Percentiles rank a stretch among this genome's conserved stretches.
phyloP scores from a whole-genome alignment of 2,329 filamentous ascomycete genomes.

The Harringtonia lauricola region DNA sequence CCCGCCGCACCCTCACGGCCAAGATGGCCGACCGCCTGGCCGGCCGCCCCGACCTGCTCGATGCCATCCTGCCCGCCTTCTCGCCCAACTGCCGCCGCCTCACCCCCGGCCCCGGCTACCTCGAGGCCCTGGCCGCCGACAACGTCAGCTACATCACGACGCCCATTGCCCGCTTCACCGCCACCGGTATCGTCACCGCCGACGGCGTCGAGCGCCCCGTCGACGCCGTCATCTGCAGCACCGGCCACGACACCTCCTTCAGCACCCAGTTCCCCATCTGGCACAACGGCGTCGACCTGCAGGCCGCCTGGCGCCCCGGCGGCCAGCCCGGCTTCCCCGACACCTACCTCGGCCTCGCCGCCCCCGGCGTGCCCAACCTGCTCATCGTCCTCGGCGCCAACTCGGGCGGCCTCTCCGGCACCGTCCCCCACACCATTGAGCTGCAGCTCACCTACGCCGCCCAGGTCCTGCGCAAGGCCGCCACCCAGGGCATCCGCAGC shows the following conservation, averaged over 20 bases:
- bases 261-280: constrained; percentile 50
- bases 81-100: constrained; percentile 53
- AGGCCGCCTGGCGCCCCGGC: constrained; percentile 37
- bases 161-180: constrained; percentile 46
- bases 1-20: too few species aligned
- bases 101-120: constrained; percentile 56
- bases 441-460: constrained; percentile 27
- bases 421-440: constrained; percentile 10
- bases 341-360: constrained; percentile 19
- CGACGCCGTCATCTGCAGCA: constrained; percentile 57
- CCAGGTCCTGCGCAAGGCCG: constrained; percentile 35
- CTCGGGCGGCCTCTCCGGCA: constrained; percentile 8
- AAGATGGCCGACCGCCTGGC: too few species aligned
- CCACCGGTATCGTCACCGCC: constrained; percentile 45
- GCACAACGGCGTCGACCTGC: constrained; percentile 41
- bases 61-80: constrained; percentile 44
- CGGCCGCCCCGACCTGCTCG: too few species aligned
- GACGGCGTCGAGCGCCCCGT: constrained; percentile 47
- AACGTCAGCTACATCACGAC: constrained; percentile 52
- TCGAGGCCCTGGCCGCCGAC: constrained; percentile 49
- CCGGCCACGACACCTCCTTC: constrained; percentile 51
- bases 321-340: constrained; percentile 45
- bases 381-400: constrained; percentile 17
- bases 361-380: constrained; percentile 22
- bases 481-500: constrained; percentile 33